Base-by-base conservation (phyloP, 2,329 filamentous ascomycete genomes). In the Colletotrichum noveboracense region DNA sequence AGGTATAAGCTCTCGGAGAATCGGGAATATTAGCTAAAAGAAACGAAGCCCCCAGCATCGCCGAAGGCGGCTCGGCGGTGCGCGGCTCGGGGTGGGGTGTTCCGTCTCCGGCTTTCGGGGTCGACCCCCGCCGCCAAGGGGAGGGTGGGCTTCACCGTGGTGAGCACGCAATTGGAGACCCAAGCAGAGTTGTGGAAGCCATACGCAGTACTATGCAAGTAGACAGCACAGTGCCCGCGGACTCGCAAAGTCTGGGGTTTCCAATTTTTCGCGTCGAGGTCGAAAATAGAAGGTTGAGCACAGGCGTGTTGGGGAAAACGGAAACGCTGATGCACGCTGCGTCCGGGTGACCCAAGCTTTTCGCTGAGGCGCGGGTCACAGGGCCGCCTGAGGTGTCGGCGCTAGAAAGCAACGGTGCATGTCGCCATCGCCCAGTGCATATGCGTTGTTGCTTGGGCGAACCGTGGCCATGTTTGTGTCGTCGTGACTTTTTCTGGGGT, bases 21-120 rank as follows among this genome's bases (percentile, higher is more conserved):
- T 74, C 70, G 58, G 74, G 38, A 38, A 76, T 65, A 75, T 69
- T 64, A 74, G 48, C 64, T 68, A 65, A 65, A 65, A 74, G 65
- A 74, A 68, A 73, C 32, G 34, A 8, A 55, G 32, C 21, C 34
- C 30, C 30, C 16, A 36, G 26, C 56, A 52, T 69, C 43, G 48
- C 74, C 70, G 74, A 76, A 73, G 74, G 38, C 70, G 28, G 64
- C 74, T 76, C 70, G 74, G 74, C 64, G 64, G 58, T 73, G 56
- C 64, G 38, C 16, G 43, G 58, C 70, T 65, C 70, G 70, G 64
- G 61, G 74, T 76, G 74, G 74, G 74, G 74, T 58, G 32, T 48
- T 28, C 74, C 70, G 70, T 60, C 70, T 76, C 74, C 74, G 70
- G 74, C 38, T 73, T 76, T 76, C 70, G 74, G 70, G 64, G 34